Evolutionary conservation across 176 grass and related monocot genomes (phyloP).

Genomic region (Themeda triandra): DNA sequence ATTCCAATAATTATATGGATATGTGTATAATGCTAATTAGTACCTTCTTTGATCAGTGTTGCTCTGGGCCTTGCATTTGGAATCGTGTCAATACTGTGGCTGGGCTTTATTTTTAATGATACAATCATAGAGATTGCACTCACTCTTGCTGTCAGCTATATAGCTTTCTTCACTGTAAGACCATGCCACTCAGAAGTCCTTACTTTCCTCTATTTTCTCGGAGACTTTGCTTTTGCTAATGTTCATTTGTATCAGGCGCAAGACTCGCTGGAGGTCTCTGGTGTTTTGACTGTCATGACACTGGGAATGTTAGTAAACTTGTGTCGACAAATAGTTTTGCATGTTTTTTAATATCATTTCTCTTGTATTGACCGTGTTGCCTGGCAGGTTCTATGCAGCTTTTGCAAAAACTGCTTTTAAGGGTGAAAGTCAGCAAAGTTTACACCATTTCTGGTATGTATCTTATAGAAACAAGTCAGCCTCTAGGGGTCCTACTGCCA

Average conservation of each 20-base stretch:
- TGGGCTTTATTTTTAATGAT: slow-evolving; percentile 96
- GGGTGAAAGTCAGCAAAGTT: slow-evolving; percentile 85
- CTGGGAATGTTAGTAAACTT: slow-evolving; percentile 91
- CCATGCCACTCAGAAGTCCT: neutral
- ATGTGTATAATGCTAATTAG: neutral
- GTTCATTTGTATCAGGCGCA: slow-evolving; percentile 59
- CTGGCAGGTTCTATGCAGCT: slow-evolving; percentile 92
- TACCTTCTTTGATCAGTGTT: slow-evolving; percentile 59
- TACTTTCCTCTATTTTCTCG: neutral
- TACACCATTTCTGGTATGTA: slow-evolving; percentile 98
- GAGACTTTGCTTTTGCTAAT: slow-evolving; percentile 15
- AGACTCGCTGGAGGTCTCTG: slow-evolving; percentile 78
- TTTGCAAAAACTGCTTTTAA: slow-evolving; percentile 98
- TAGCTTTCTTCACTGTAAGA: slow-evolving; percentile 87
- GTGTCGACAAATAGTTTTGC: slow-evolving; percentile 20
- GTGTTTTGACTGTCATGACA: slow-evolving; percentile 95
- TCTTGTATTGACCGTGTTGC: slow-evolving; percentile 21
- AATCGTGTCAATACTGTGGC: slow-evolving; percentile 83
- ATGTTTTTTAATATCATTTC: neutral
- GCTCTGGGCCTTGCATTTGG: slow-evolving; percentile 87
- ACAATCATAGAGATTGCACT: slow-evolving; percentile 93
- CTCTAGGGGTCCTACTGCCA: neutral
- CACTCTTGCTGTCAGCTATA: slow-evolving; percentile 95
- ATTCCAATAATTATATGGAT: neutral
- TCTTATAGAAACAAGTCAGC: slow-evolving; percentile 17